Base-by-base conservation (phyloP, 2,329 filamentous ascomycete species). In the Fusarium metavorans region DNA sequence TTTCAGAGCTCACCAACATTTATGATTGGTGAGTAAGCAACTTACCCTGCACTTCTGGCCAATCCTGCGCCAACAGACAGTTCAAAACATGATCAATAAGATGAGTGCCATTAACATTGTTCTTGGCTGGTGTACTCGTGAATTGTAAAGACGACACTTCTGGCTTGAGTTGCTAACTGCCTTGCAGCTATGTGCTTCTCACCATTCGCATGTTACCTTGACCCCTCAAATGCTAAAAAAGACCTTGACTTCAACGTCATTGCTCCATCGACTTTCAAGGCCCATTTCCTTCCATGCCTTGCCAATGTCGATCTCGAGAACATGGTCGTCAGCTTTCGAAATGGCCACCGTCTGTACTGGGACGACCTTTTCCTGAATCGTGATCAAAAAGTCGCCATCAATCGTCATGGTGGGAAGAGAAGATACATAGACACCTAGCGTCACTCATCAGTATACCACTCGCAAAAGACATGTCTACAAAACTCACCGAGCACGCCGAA, bases 281-380 rank as follows among this genome's bases (percentile, higher is more conserved):
- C 87, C 89, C 85, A 95, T 88, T 77, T 94, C 90, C 54, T 89
- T 88, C 95, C 95, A 98, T 1, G 96, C 96, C 34, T 84, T 86
- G 75, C 91, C 88, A 14, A 94, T 82, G 84, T 98, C 94, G 65
- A 98, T 89, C 75, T 94, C 92, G 35, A 98, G 82, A 9, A 98
- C 89, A 68, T 87, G 86, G 0, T 82, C 76, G 67, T 90, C 84
- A n/a, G 80, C 77, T 35, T 84, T 81, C 61, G 87, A 90, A 57
- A 92, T 84, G 34, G 83, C 86, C 2, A 97, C 93, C 0, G 92
- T 92, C 62, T 92, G 83, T 7, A 86, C 78, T 0, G 95, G 93
- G 4, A 98, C 88, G 0, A 93, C 88, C 66, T 89, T 87, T 7
- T 92, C 94, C 60, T 92, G 91, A 0, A 98, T 92, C 23, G 92